Percentiles rank a stretch among this genome's conserved stretches.
These are phyloP conservation scores for Ophiosphaerella korrae DNA, from an alignment of 2,329 filamentous ascomycete genomes.

Conservation along the genomic window DNA sequence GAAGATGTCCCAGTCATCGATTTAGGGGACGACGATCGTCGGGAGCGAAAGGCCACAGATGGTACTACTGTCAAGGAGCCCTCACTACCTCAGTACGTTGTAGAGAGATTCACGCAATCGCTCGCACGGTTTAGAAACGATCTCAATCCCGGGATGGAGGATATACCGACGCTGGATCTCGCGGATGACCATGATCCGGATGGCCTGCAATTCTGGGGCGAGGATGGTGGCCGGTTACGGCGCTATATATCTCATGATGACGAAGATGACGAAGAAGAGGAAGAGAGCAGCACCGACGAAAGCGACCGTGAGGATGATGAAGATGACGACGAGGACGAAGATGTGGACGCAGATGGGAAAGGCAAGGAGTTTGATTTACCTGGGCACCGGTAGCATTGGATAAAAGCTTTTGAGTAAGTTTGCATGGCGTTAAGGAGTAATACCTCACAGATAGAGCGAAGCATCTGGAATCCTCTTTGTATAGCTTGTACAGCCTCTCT, in stretches of 20 bases:
- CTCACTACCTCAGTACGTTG: conserved; percentile 52
- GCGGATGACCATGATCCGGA: conserved; percentile 34
- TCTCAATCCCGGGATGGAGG: conserved; percentile 41
- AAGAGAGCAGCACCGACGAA: conserved; percentile 41
- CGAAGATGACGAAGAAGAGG: conserved; percentile 39
- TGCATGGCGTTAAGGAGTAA: conserved; percentile 1
- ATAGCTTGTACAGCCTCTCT: background rate
- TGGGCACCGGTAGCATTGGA: conserved; percentile 34
- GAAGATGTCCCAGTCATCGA: conserved; percentile 45
- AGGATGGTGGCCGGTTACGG: conserved; percentile 33
- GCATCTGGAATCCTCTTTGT: no score
- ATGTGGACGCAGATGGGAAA: conserved; percentile 24
- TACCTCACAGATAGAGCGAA: no score
- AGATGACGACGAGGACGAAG: conserved; percentile 35
- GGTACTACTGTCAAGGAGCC: conserved; percentile 45
- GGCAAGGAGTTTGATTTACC: conserved; percentile 42
- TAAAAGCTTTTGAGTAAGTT: conserved; percentile 13
- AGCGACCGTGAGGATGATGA: conserved; percentile 42
- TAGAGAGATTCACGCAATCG: conserved; percentile 52
- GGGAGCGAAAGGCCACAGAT: conserved; percentile 41
- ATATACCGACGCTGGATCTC: conserved; percentile 39
- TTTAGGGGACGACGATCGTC: conserved; percentile 43
- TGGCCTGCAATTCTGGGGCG: conserved; percentile 41
- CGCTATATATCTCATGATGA: conserved; percentile 25
- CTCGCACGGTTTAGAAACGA: conserved; percentile 55